Base-by-base conservation (phyloP, 2,329 filamentous ascomycete genomes). In the Aspergillus piperis region DNA sequence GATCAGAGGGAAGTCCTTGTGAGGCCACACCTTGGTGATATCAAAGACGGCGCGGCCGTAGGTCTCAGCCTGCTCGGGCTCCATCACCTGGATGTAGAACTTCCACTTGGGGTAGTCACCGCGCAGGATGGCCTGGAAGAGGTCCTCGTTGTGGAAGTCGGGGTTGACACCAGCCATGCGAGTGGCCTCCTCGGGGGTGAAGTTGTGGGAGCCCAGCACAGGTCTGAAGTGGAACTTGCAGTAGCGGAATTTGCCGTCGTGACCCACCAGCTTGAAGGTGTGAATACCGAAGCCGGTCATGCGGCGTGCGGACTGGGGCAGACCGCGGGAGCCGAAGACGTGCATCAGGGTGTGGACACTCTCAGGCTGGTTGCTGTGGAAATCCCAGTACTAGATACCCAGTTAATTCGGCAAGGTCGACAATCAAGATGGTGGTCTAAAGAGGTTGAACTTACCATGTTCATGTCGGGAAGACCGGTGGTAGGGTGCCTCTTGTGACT, bases 401-500 rank as follows among this genome's bases (percentile, higher is more conserved):
- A 30, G 27, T 30, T 30, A 30, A 30, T 30, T 30, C 27, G 10
- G 10, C 27, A 30, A 11, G 27, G 27, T 30, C 27, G 3, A 30
- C 13, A 17, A 10, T 23, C 5, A 8, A 3, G 8, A 15, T n/a
- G 21, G 10, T 21, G 27, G 10, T 30, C 8, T 10, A 5, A 11
- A 21, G 10, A 6, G 7, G 25, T 27, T 49, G 62, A 10, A 30
- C 68, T 68, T 54, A 77, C 77, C 69, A 84, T 84, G 51, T 85
- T 86, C 23, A 85, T 84, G 71, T 88, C 84, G n/a, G 83, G 85
- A 1, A 88, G 73, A 68, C 89, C 84, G 0, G 86, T 89, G 60
- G 84, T 79, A 0, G 87, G 87, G 64, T 90, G 76, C 13, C 86
- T 80, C 78, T 90, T 90, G 70, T 90, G 88, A 0, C 86, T 88